A percentile compares a stretch with the other conserved stretches of the same genome.
phyloP scores from a whole-genome alignment of 2,329 filamentous ascomycete genomes.

The Beauveria asiatica region DNA sequence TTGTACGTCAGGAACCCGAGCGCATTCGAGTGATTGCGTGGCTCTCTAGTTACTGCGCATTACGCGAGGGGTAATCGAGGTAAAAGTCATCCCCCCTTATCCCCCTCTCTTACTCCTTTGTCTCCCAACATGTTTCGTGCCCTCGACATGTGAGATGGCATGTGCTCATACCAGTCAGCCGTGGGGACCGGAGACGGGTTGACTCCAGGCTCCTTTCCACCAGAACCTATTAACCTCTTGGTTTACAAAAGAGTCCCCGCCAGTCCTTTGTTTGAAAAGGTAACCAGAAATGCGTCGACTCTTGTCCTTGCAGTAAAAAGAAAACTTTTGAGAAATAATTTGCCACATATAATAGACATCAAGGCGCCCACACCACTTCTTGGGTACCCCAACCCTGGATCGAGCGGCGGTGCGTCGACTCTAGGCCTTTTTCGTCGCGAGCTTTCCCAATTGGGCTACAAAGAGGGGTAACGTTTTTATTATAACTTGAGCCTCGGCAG shows the following conservation, averaged over 20 bases:
- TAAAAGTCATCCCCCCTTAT: not conserved
- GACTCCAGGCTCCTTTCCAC: not conserved
- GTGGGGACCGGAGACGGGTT: not conserved
- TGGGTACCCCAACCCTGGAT: not conserved
- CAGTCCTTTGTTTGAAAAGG: not conserved
- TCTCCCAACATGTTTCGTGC: not conserved
- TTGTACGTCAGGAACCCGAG: constrained; percentile 3
- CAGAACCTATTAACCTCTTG: no score
- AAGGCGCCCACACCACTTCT: not conserved
- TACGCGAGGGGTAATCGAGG: not conserved
- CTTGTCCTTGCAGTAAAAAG: not conserved
- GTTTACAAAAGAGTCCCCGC: not conserved
- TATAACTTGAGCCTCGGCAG: not conserved
- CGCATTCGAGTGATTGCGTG: not conserved
- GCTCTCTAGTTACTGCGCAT: not conserved
- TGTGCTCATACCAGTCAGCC: not conserved
- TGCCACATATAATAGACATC: not conserved
- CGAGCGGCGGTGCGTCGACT: not conserved
- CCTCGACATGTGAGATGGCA: not conserved
- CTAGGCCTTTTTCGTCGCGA: not conserved
- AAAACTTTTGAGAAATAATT: not conserved
- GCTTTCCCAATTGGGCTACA: not conserved
- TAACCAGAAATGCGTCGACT: no score
- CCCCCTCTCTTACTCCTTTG: not conserved
- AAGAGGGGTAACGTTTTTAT: constrained; percentile 7